Conservation (phyloP, 179 eudicot genomes). For the Beta macrorhiza region DNA sequence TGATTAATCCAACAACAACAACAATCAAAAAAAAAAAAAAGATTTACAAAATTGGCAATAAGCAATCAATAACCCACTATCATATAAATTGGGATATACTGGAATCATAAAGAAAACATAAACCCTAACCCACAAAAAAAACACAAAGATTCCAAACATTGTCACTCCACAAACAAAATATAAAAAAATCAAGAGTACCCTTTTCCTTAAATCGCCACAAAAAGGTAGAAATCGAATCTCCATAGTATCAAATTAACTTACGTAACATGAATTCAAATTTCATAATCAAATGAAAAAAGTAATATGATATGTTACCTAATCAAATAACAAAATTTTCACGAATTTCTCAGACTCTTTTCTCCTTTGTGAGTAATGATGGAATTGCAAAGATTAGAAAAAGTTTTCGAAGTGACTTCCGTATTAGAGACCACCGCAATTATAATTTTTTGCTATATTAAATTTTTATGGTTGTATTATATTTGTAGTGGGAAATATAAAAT, state of each 20-base stretch:
- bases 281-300: not conserved
- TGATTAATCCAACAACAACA: not conserved
- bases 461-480: not conserved
- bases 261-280: not conserved
- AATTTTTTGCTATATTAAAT: too few relatives aligned
- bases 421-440: slow-evolving; percentile 19
- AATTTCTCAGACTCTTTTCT: not conserved
- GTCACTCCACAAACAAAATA: slow-evolving; percentile 11
- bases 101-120: not conserved
- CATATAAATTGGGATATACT: not conserved
- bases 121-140: not conserved
- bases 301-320: not conserved
- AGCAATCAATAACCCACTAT: not conserved
- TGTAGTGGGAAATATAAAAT: not conserved
- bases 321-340: slow-evolving; percentile 5
- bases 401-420: slow-evolving; percentile 16
- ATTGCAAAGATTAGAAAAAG: not conserved
- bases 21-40: not conserved
- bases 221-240: slow-evolving; percentile 10
- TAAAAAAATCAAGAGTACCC: slow-evolving; percentile 1
- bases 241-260: slow-evolving; percentile 4
- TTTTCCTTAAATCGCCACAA: slow-evolving; percentile 4
- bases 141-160: not conserved
- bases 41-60: not conserved
- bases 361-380: not conserved